Base-by-base conservation (phyloP, 495 filamentous ascomycete species). In the Melanomma pulvis-pyrius region DNA sequence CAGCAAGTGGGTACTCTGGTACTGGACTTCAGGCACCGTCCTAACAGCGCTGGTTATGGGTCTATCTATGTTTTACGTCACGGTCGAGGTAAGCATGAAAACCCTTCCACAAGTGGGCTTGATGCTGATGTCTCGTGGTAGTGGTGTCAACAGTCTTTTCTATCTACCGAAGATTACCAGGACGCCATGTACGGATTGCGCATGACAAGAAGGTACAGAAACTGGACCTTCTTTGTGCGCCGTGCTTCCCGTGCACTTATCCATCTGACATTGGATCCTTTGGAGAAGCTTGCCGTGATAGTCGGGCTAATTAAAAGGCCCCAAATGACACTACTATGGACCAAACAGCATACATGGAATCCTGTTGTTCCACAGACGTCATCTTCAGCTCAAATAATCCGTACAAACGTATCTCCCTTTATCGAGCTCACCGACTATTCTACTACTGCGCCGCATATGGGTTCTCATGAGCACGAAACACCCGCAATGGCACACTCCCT, bases 11-110 rank as follows among this genome's bases (percentile, higher is more conserved):
- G 62, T 71, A 0, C 34, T 49, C 24, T 30, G 60, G 19, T 78
- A 76, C 60, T 79, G 78, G 78, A 70, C 61, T n/a, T 47, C 30
- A 24, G 78, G 69, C 6, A 77, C 70, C 1, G 73, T 61, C 15
- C 41, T 80, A 1, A 68, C 72, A 9, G 58, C 63, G 22, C 48
- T 66, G 11, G 60, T 73, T 26, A 74, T 79, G 77, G 64, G 67
- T 11, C 22, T 65, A 11, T 74, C 65, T 6, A 72, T 79, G 59
- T 59, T 67, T 17, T 79, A 77, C 64, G 71, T 79, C 46, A 73
- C 75, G 5, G 25, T 51, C 0, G 68, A 36, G 32, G 32, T 36
- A 36, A 36, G 32, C 32, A 36, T 6, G 13, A 36, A 36, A 36
- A 36, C 32, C 13, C 13, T 6, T 36, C 32, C 32, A 36, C 32